Evolutionary conservation across 352 stramenopile genomes (phyloP).

Genomic region (Phytophthora macrochlamydospora): DNA sequence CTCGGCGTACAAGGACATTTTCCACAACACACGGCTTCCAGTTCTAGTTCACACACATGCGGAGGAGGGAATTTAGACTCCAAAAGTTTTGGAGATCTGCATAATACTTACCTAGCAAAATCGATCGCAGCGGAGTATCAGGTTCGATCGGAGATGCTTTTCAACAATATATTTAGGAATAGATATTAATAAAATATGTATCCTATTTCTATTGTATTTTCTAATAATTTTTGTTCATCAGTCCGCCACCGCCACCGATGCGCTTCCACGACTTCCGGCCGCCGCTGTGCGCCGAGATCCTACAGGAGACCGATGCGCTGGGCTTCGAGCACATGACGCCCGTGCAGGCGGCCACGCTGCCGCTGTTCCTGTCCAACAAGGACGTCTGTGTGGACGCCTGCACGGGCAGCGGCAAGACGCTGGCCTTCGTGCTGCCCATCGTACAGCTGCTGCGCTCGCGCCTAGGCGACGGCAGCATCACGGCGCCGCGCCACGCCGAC

Average conservation of each 20-base stretch:
- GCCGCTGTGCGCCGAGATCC: slow-evolving; percentile 72
- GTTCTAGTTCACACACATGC: no score
- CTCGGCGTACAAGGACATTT: no score
- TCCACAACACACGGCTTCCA: no score
- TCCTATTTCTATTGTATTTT: neutral
- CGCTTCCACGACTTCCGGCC: slow-evolving; percentile 86
- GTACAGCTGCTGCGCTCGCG: slow-evolving; percentile 89
- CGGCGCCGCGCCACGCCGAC: slow-evolving; percentile 44
- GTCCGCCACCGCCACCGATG: slow-evolving; percentile 37
- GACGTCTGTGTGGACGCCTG: slow-evolving; percentile 95
- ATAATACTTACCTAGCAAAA: no score
- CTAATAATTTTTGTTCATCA: neutral
- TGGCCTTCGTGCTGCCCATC: slow-evolving; percentile 95
- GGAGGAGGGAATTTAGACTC: no score
- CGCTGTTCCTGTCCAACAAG: slow-evolving; percentile 94
- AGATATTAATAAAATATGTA: no score
- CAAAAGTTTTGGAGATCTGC: no score
- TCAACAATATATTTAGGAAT: no score
- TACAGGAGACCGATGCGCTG: slow-evolving; percentile 73
- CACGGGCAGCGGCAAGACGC: slow-evolving; percentile 95
- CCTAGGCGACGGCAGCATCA: slow-evolving; percentile 67
- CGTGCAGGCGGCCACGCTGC: slow-evolving; percentile 90
- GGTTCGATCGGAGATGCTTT: no score
- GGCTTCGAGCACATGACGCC: slow-evolving; percentile 92
- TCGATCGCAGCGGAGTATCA: no score